phyloP scores from a whole-genome alignment of 1,284 basidiomycete genomes.

The Golubevia pallescens region DNA sequence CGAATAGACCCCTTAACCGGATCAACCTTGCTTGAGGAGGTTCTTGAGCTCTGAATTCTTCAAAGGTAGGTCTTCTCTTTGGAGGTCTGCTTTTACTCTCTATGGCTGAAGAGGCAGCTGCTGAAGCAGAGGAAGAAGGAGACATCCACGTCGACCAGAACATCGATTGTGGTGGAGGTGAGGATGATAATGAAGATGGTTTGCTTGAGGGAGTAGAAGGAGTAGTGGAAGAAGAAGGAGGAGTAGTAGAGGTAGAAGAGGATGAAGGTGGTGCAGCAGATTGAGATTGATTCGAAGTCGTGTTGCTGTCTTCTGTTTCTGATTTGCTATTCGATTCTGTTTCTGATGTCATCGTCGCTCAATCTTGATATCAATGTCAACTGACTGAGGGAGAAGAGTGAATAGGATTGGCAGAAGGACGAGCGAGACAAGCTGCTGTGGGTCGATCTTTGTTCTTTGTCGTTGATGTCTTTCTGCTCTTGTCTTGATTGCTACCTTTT shows the following conservation, averaged over 20 bases:
- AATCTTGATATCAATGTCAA: no score
- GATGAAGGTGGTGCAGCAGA: not conserved
- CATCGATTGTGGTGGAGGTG: conserved; percentile 6
- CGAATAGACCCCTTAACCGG: conserved; percentile 58
- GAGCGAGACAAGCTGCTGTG: no score
- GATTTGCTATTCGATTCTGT: no score
- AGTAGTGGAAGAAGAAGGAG: not conserved
- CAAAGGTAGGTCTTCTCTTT: conserved; percentile 31
- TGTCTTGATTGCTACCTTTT: no score
- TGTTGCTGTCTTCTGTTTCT: no score
- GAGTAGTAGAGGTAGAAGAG: not conserved
- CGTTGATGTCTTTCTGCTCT: no score
- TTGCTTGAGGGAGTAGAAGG: not conserved
- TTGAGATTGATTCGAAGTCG: no score
- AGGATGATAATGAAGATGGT: not conserved
- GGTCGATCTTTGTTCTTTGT: no score
- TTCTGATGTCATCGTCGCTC: no score
- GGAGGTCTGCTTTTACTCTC: conserved; percentile 21
- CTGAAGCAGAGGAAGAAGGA: conserved; percentile 36
- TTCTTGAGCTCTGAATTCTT: conserved; percentile 55
- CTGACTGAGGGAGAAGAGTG: no score
- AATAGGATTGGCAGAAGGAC: no score
- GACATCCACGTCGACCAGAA: conserved; percentile 42
- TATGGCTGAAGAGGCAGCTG: conserved; percentile 35
- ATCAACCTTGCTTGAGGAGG: conserved; percentile 60